Conservation (phyloP, 495 filamentous ascomycete species). For the Penicillium simplicissimum region DNA sequence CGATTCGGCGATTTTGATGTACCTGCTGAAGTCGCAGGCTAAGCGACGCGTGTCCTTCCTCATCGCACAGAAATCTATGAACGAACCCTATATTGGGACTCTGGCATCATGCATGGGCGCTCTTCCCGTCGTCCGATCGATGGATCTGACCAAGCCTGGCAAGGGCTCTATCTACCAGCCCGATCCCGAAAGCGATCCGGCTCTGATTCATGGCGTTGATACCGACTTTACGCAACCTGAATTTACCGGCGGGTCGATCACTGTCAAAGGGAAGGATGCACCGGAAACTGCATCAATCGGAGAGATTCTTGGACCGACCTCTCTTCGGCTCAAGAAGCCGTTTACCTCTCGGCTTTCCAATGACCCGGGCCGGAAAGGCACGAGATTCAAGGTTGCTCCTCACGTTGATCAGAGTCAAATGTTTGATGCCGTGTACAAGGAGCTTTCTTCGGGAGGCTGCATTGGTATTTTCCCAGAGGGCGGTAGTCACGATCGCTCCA, state of each 20-base stretch:
- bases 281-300: slow-evolving; percentile 75
- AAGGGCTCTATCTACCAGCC: slow-evolving; percentile 82
- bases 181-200: slow-evolving; percentile 79
- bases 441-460: slow-evolving; percentile 77
- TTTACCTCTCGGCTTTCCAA: slow-evolving; percentile 67
- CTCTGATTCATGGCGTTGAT: slow-evolving; percentile 73
- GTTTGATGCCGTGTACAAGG: slow-evolving; percentile 85
- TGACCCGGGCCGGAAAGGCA: slow-evolving; percentile 64
- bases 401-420: slow-evolving; percentile 92
- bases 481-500: slow-evolving; percentile 92
- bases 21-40: slow-evolving; percentile 77
- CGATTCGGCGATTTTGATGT: slow-evolving; percentile 89
- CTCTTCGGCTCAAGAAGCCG: slow-evolving; percentile 78
- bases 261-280: slow-evolving; percentile 77
- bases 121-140: slow-evolving; percentile 85
- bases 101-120: slow-evolving; percentile 76
- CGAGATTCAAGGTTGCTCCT: slow-evolving; percentile 79
- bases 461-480: slow-evolving; percentile 98
- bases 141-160: slow-evolving; percentile 79
- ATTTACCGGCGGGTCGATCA: slow-evolving; percentile 77
- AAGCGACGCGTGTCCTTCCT: slow-evolving; percentile 85
- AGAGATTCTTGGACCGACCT: slow-evolving; percentile 73
- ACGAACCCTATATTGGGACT: slow-evolving; percentile 79
- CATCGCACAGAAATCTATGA: slow-evolving; percentile 91
- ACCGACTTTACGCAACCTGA: slow-evolving; percentile 76